These are phyloP conservation scores for Magnaporthiopsis poae DNA, from an alignment of 2,329 filamentous ascomycete genomes.

Conservation along the genomic window DNA sequence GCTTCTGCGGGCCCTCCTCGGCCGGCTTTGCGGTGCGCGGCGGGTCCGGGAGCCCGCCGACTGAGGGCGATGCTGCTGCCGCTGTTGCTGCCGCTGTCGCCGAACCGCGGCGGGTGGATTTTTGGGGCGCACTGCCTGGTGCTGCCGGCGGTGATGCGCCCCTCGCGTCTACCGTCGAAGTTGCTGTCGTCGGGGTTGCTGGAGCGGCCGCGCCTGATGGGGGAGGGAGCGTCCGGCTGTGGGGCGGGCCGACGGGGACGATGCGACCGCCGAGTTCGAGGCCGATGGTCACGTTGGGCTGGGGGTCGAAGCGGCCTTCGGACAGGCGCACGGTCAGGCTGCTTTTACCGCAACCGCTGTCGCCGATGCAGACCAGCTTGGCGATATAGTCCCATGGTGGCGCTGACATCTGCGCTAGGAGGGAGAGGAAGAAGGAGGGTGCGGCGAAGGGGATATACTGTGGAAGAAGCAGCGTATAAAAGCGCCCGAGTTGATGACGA, in stretches of 20 bases:
- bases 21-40: slow-evolving; percentile 26
- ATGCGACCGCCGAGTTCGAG: slow-evolving; percentile 93
- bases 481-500: neutral
- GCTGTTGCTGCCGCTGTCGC: neutral
- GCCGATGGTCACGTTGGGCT: slow-evolving; percentile 94
- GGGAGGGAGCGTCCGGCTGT: slow-evolving; percentile 36
- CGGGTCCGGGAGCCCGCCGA: slow-evolving; percentile 42
- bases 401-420: neutral
- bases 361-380: slow-evolving; percentile 95
- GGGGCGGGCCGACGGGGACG: slow-evolving; percentile 78
- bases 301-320: slow-evolving; percentile 86
- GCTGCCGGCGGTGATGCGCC: slow-evolving; percentile 2
- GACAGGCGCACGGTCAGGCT: slow-evolving; percentile 88
- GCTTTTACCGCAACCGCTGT: slow-evolving; percentile 92
- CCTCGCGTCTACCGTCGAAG: neutral
- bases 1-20: slow-evolving; percentile 41
- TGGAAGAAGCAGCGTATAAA: neutral
- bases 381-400: slow-evolving; percentile 93
- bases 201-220: slow-evolving; percentile 9
- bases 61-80: neutral
- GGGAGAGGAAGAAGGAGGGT: slow-evolving; percentile 28
- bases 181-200: neutral
- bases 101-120: neutral
- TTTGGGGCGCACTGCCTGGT: neutral
- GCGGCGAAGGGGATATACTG: neutral